Percentiles rank a stretch among this genome's conserved stretches.
Conservation (phyloP, 768 basidiomycete genomes). For the Boletellus emodensis region DNA sequence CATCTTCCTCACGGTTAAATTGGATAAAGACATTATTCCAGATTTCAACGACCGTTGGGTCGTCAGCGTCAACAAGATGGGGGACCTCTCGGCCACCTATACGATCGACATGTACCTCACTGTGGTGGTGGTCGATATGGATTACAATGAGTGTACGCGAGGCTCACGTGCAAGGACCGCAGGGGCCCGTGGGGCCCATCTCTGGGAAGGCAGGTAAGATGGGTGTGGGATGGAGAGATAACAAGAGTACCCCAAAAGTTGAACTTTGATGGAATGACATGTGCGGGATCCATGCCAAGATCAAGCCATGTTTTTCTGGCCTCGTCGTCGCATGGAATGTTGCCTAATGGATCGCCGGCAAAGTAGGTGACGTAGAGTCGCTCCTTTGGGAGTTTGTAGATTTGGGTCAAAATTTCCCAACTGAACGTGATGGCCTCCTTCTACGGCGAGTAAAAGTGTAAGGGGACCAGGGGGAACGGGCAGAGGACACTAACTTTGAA, state of each 20-base stretch:
- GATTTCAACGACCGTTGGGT: slow-evolving; percentile 94
- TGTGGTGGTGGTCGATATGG: slow-evolving; percentile 27
- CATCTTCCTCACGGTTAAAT: slow-evolving; percentile 92
- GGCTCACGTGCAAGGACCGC: slow-evolving; percentile 86
- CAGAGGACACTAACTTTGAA: slow-evolving; percentile 71
- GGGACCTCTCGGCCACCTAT: slow-evolving; percentile 97
- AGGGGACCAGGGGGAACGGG: neutral
- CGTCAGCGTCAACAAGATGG: slow-evolving; percentile 90
- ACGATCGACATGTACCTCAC: slow-evolving; percentile 95
- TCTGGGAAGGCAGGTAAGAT: slow-evolving; percentile 47
- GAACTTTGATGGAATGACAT: slow-evolving; percentile 92
- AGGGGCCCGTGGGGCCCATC: slow-evolving; percentile 98
- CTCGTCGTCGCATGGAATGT: slow-evolving; percentile 84
- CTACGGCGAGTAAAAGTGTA: slow-evolving; percentile 37
- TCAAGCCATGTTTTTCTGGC: slow-evolving; percentile 84
- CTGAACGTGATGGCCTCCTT: slow-evolving; percentile 91
- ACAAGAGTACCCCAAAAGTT: slow-evolving; percentile 91
- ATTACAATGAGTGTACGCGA: neutral
- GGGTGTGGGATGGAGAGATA: neutral
- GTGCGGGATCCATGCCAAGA: slow-evolving; percentile 85
- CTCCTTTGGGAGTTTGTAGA: slow-evolving; percentile 86
- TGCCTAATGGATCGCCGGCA: slow-evolving; percentile 84
- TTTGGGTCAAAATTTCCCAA: slow-evolving; percentile 89
- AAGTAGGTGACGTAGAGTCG: slow-evolving; percentile 97
- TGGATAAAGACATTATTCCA: slow-evolving; percentile 99